These are phyloP conservation scores for Pythium diclinum DNA, from an alignment of 352 stramenopile species.

Conservation along the genomic window DNA sequence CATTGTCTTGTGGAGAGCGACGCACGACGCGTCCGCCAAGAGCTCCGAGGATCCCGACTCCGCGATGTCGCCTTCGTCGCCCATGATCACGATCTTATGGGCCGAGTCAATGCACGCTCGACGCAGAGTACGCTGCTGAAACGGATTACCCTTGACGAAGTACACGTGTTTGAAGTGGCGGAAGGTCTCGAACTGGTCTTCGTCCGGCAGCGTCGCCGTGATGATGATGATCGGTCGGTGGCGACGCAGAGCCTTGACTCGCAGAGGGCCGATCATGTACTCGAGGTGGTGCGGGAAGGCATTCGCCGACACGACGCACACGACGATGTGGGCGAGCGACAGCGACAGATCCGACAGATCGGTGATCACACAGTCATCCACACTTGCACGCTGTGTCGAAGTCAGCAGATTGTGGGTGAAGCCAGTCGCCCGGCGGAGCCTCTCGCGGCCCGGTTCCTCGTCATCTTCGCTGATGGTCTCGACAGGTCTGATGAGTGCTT, in stretches of 20 bases:
- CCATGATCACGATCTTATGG: slow-evolving; percentile 73
- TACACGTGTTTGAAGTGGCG: slow-evolving; percentile 69
- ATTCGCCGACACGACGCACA: slow-evolving; percentile 57
- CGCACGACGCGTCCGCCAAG: slow-evolving; percentile 68
- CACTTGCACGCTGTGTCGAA: slow-evolving; percentile 9
- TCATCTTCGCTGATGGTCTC: slow-evolving; percentile 28
- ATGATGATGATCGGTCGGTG: slow-evolving; percentile 77
- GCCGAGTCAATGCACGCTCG: slow-evolving; percentile 64
- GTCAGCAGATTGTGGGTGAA: slow-evolving; percentile 23
- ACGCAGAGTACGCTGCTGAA: slow-evolving; percentile 48
- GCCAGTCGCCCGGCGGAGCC: slow-evolving; percentile 1
- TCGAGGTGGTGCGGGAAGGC: slow-evolving; percentile 73
- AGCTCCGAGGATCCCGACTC: slow-evolving; percentile 64
- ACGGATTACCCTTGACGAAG: slow-evolving; percentile 69
- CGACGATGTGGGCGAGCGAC: slow-evolving; percentile 56
- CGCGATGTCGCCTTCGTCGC: slow-evolving; percentile 48
- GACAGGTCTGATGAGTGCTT: slow-evolving; percentile 10
- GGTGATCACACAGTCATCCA: slow-evolving; percentile 51
- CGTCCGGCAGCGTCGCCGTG: slow-evolving; percentile 45
- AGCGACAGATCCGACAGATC: slow-evolving; percentile 51
- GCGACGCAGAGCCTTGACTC: slow-evolving; percentile 58
- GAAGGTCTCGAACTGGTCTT: slow-evolving; percentile 64
- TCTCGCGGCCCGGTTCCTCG: slow-evolving; percentile 13
- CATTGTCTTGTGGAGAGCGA: slow-evolving; percentile 85
- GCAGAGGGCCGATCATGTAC: slow-evolving; percentile 72